Conservation (phyloP, 306 rosid species). For the Phaseolus lunatus region DNA sequence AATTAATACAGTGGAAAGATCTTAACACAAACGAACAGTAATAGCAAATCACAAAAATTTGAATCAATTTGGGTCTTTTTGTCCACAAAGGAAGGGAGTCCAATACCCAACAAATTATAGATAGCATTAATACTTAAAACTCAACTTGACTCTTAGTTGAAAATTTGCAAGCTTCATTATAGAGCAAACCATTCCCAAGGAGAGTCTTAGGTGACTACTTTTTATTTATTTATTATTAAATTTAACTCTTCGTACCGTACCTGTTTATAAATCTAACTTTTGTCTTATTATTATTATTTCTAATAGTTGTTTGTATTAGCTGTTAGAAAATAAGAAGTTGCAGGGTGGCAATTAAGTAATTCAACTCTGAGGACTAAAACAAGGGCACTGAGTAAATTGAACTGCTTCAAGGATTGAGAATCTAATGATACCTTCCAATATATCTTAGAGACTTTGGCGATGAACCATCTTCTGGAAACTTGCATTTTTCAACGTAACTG, state of each 20-base stretch:
- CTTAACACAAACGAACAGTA: no score
- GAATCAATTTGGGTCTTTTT: no score
- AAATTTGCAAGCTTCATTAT: neutral
- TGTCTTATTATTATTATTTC: slow-evolving; percentile 1
- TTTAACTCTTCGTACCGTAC: neutral
- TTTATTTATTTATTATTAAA: neutral
- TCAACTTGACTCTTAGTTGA: neutral
- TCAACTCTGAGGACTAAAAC: slow-evolving; percentile 24
- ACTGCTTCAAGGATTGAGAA: slow-evolving; percentile 30
- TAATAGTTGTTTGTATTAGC: neutral
- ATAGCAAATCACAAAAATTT: no score
- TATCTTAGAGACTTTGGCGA: slow-evolving; percentile 93
- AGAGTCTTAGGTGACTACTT: slow-evolving; percentile 5
- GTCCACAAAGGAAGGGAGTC: no score
- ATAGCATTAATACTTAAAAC: neutral
- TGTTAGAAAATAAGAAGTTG: neutral
- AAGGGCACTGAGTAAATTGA: slow-evolving; percentile 3
- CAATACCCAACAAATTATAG: no score
- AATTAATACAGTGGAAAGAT: no score
- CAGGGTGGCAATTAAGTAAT: slow-evolving; percentile 10
- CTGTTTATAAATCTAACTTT: neutral
- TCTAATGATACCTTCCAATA: slow-evolving; percentile 78
- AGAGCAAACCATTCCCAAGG: neutral
- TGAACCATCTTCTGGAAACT: slow-evolving; percentile 88
- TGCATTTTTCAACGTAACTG: slow-evolving; percentile 90